A percentile compares a stretch with the other conserved stretches of the same genome.
Evolutionary conservation across 495 filamentous ascomycete genomes (phyloP).

Genomic region (Articulospora tetracladia): DNA sequence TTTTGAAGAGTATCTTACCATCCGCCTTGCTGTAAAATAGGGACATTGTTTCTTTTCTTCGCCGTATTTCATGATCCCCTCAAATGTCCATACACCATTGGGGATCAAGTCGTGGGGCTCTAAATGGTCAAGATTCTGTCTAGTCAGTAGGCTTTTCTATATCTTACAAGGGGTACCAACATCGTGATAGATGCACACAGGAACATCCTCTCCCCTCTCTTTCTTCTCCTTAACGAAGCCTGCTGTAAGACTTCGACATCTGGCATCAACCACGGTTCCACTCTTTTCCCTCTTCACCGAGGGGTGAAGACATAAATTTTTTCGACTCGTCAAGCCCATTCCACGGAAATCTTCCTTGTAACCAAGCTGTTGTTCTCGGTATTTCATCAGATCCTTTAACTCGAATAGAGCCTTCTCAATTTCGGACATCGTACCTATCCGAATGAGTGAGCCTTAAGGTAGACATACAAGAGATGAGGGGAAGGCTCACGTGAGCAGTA

Average conservation of each 20-base stretch:
- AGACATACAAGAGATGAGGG: constrained; percentile 2
- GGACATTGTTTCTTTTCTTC: constrained; percentile 96
- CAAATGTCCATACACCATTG: constrained; percentile 93
- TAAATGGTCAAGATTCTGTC: constrained; percentile 83
- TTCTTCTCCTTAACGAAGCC: constrained; percentile 98
- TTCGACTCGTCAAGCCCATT: constrained; percentile 89
- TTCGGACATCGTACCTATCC: constrained; percentile 76
- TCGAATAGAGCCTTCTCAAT: constrained; percentile 96
- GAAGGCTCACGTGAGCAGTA: constrained; percentile 82
- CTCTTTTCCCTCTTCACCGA: constrained; percentile 95
- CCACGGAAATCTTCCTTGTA: constrained; percentile 88
- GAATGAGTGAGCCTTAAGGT: neutral
- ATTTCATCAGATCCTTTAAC: constrained; percentile 90
- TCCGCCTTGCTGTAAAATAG: constrained; percentile 91
- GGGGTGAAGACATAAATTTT: constrained; percentile 95
- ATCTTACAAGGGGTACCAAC: constrained; percentile 32
- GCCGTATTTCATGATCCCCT: constrained; percentile 79
- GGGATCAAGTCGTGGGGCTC: constrained; percentile 93
- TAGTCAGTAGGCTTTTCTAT: constrained; percentile 4
- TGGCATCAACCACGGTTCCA: constrained; percentile 86
- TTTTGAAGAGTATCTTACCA: constrained; percentile 54
- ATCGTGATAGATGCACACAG: constrained; percentile 93
- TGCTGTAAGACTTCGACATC: constrained; percentile 91
- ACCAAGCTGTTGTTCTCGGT: constrained; percentile 80
- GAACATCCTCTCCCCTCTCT: constrained; percentile 87